Evolutionary conservation across 306 rosid species (phyloP).

Genomic region (Rosa lucieae): DNA sequence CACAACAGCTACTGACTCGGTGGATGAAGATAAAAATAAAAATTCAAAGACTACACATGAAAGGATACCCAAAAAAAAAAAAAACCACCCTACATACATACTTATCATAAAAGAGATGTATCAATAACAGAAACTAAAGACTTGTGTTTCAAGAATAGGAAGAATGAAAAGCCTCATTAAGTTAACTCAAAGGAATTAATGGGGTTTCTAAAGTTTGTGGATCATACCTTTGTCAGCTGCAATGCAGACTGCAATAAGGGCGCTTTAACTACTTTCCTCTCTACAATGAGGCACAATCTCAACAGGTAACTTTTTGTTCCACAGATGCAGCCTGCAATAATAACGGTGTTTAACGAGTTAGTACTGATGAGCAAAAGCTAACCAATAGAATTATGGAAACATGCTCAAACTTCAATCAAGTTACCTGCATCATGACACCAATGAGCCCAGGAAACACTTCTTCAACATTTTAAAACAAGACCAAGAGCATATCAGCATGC

Average conservation of each 20-base stretch:
- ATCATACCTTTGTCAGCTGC: slow-evolving; percentile 18
- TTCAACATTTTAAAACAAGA: not conserved
- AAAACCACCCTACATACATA: not conserved
- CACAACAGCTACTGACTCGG: not conserved
- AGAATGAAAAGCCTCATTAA: not conserved
- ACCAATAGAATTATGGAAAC: not conserved
- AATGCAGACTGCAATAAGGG: not conserved
- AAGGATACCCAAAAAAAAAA: not conserved
- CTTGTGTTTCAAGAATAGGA: not conserved
- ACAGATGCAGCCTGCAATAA: slow-evolving; percentile 9
- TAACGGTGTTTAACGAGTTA: not conserved
- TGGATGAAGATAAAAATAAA: not conserved
- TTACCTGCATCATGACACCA: slow-evolving; percentile 12
- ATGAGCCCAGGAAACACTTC: not conserved
- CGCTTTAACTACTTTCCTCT: not conserved
- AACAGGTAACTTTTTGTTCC: not conserved
- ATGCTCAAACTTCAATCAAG: slow-evolving; percentile 9
- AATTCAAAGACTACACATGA: not conserved
- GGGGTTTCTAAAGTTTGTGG: not conserved
- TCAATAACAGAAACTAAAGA: not conserved
- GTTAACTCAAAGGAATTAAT: not conserved
- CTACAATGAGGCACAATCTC: not conserved
- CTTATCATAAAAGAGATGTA: not conserved
- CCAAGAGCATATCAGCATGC: not conserved
- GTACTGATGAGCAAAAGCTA: slow-evolving; percentile 3